These are phyloP conservation scores for Otatea glauca DNA, from an alignment of 176 grass and related monocot species.

Conservation along the genomic window DNA sequence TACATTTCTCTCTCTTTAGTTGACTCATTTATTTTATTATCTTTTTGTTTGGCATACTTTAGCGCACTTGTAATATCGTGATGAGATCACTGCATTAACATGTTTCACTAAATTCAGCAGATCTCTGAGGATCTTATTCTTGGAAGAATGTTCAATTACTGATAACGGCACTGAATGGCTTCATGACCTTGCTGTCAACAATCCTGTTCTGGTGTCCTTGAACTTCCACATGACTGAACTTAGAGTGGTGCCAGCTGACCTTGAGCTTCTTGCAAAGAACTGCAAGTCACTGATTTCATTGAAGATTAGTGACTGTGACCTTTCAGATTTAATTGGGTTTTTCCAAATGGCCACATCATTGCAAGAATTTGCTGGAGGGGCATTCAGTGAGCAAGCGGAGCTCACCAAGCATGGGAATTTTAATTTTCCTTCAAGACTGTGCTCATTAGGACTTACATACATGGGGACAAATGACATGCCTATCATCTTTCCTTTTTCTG, in stretches of 20 bases:
- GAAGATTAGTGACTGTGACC: constrained; percentile 79
- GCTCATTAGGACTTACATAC: constrained; percentile 68
- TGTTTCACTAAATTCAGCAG: constrained; percentile 47
- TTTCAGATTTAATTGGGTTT: constrained; percentile 66
- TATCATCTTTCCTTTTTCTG: constrained; percentile 62
- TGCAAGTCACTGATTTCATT: constrained; percentile 74
- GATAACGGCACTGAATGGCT: constrained; percentile 62
- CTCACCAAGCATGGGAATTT: constrained; percentile 44
- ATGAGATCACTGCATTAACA: constrained; percentile 33
- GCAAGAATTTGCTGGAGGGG: constrained; percentile 75
- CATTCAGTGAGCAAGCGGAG: constrained; percentile 67
- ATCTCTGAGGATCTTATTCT: constrained; percentile 62
- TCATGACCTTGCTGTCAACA: constrained; percentile 57
- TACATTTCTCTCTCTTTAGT: constrained; percentile 30
- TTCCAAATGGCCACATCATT: constrained; percentile 56
- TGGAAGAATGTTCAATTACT: constrained; percentile 68
- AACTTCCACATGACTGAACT: constrained; percentile 83
- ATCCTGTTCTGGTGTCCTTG: constrained; percentile 59
- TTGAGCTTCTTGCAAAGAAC: constrained; percentile 66
- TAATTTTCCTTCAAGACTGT: constrained; percentile 62
- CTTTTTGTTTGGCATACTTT: constrained; percentile 6
- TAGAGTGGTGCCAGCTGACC: constrained; percentile 50
- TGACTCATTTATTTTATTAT: constrained; percentile 26
- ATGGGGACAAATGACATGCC: constrained; percentile 81
- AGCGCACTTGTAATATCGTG: neutral